Evolutionary conservation across 192 early-diverging fungal genomes (phyloP), one percentile per base, ranked within the genome.

Genomic region (Phlyctochytrium arcticum): DNA sequence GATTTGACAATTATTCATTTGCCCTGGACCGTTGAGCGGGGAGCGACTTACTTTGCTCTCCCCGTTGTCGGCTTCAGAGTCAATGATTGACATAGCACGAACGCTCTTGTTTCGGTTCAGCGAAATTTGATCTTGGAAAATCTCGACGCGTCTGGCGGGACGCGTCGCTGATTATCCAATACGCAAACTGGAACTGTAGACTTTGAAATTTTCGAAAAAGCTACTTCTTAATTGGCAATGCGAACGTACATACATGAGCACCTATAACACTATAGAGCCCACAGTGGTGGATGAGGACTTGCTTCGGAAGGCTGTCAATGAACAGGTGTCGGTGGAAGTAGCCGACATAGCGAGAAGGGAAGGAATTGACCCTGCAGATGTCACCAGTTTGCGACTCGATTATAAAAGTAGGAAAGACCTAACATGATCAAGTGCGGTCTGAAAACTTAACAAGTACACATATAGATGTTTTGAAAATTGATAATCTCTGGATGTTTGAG

Each of bases 241-340:
- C n/a, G n/a, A n/a, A n/a, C n/a, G n/a, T n/a, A n/a, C n/a, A n/a
- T n/a, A 44, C 2, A 69, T 69, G 67, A 70, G 50, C 57, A 71
- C 56, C 29, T 84, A 80, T 67, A 79, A 74, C 65, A 66, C 78
- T 24, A 74, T 81, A 35, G 85, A 86, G 48, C 85, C 85, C 6
- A 79, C 83, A 15, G 85, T 86, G 47, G 81, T 86, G 51, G 83
- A 85, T 55, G 85, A 86, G 36, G 85, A 86, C 19, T 56, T 84
- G 44, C 62, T 86, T 4, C 61, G 69, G 17, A 85, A 79, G 47
- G 83, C 85, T 7, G 70, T 83, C 32, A 80, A 79, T 66, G 85
- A 86, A 39, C 85, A 86, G 53, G 65, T 73, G 6, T 60, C 58
- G 29, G 69, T 69, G 3, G 83, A 85, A 39, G 81, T 85, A 36